Percentiles rank a stretch among this genome's conserved stretches.
phyloP scores from a whole-genome alignment of 768 basidiomycete genomes.

The Leccinum boreale region DNA sequence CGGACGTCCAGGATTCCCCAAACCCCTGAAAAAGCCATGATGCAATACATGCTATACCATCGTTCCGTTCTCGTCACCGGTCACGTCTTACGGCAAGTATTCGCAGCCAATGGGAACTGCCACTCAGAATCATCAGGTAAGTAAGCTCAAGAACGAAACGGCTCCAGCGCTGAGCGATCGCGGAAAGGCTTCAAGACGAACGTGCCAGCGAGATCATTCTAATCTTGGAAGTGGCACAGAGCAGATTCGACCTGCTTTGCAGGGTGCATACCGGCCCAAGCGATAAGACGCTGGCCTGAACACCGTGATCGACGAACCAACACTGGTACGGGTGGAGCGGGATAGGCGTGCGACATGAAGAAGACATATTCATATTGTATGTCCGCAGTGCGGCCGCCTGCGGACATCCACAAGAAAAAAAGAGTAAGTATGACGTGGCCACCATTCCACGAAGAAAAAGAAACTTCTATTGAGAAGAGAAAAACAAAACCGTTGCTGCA shows the following conservation, averaged over 20 bases:
- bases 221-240: constrained; percentile 10
- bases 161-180: constrained; percentile 9
- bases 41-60: background rate
- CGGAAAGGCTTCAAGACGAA: constrained; percentile 2
- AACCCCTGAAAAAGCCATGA: background rate
- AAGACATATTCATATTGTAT: constrained; percentile 7
- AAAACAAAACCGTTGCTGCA: background rate
- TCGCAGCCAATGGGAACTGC: background rate
- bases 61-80: background rate
- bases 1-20: background rate
- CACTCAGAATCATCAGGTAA: constrained; percentile 1
- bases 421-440: constrained; percentile 16
- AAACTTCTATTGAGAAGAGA: constrained; percentile 17
- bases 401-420: constrained; percentile 1
- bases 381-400: constrained; percentile 27
- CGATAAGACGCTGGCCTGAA: background rate
- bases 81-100: background rate
- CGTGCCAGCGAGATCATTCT: background rate
- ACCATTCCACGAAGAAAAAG: constrained; percentile 16
- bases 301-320: background rate
- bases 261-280: background rate
- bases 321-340: background rate
- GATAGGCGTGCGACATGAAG: background rate
- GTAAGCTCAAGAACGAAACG: constrained; percentile 2
- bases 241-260: background rate